Evolutionary conservation across 106 monocot genomes (phyloP), one percentile per base, ranked within the genome.

Genomic region (Allium sativum): DNA sequence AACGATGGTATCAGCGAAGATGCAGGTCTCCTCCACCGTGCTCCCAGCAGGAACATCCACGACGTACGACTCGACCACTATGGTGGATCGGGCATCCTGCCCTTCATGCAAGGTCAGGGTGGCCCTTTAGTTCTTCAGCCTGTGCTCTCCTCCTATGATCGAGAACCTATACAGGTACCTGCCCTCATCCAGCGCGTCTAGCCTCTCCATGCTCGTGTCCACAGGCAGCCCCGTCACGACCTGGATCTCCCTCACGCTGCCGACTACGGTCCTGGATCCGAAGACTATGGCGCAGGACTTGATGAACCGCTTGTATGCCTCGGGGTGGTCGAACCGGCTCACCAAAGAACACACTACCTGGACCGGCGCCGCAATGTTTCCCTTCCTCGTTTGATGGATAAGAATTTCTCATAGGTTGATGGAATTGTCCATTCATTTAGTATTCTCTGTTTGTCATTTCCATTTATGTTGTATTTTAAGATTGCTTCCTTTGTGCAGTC

Each of bases 61-160:
- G 41, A 72, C 78, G 65, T 79, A 83, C 10, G 78, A 79, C 72
- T 83, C 83, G 60, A 79, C 65, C 52, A 78, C 83, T 54, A 83
- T 72, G 20, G 78, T 64, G 41, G 18, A 22, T 22, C 31, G 40
- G 7, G 31, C 50, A 6, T 43, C 47, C 0, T 57, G 70, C 6
- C 20, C 71, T 12, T 54, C 41, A 68, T 83, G 78, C 19, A 75
- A 45, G 40, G 78, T 78, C 40, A 72, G 68, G 4, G 67, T 68
- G 9, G 82, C 78, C 46, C 71, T 48, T 67, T 81, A 81, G 72
- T 81, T 81, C 18, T 18, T 53, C 21, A 76, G 65, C n/a, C 81
- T 62, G 67, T 81, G 81, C 21, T 76, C 76, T 7, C 81, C 81
- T 15, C 76, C 81, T 5, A 81, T 64, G 18, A 81, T 68, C 22